Evolutionary conservation across 139 green algal genomes (phyloP).

Genomic region (Picochlorum sp.): DNA sequence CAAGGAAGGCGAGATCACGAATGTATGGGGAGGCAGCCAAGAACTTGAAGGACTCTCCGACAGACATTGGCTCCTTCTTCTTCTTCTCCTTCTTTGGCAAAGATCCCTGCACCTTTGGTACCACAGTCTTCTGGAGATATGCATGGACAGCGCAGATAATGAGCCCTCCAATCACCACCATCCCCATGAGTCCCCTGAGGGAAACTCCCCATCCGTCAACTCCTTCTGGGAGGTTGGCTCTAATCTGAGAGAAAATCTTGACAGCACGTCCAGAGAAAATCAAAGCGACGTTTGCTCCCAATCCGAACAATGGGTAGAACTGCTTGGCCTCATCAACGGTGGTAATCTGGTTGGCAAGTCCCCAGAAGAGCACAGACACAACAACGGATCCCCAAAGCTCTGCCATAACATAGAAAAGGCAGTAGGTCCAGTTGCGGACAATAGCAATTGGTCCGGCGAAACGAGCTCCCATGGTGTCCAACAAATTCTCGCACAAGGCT

Average conservation of each 20-base stretch:
- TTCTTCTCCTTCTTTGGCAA: constrained; percentile 78
- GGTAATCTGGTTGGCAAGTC: constrained; percentile 97
- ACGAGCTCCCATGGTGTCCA: constrained; percentile 59
- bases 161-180: constrained; percentile 84
- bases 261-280: constrained; percentile 96
- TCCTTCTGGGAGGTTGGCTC: constrained; percentile 76
- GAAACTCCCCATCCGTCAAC: constrained; percentile 96
- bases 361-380: constrained; percentile 99
- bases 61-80: constrained; percentile 83
- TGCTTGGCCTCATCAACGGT: constrained; percentile 97
- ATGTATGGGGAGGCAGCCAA: constrained; percentile 91
- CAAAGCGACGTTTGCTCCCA: constrained; percentile 96
- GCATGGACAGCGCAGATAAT: constrained; percentile 77
- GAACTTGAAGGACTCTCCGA: constrained; percentile 92
- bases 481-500: constrained; percentile 42
- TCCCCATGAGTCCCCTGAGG: constrained; percentile 91
- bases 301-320: constrained; percentile 98
- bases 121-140: constrained; percentile 73
- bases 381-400: constrained; percentile 99
- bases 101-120: constrained; percentile 44
- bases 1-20: constrained; percentile 87
- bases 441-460: constrained; percentile 95
- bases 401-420: constrained; percentile 99
- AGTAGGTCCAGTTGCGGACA: constrained; percentile 98
- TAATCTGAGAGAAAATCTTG: constrained; percentile 94